Conservation (phyloP, 2,329 filamentous ascomycete genomes). For the Penicillium freii region DNA sequence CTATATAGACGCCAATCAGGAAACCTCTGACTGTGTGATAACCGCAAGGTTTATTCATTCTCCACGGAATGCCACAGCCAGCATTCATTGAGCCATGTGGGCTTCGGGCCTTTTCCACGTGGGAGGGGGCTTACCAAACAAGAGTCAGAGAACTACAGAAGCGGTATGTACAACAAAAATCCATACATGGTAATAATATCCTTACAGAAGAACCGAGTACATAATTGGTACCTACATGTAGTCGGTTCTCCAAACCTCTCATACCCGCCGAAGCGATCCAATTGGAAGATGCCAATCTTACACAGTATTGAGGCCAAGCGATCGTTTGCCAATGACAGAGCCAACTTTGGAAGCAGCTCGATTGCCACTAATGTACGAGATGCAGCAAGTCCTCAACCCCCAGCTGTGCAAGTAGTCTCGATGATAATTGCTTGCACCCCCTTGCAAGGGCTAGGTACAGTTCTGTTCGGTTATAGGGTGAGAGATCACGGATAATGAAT, state of each 20-base stretch:
- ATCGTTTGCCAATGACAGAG: constrained; percentile 3
- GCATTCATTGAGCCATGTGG: constrained; percentile 4
- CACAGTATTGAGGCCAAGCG: not conserved
- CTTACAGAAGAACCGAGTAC: not conserved
- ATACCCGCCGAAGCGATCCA: not conserved
- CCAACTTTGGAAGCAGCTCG: not conserved
- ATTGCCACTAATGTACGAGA: constrained; percentile 7
- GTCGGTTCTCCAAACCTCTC: not conserved
- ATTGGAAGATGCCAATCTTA: not conserved
- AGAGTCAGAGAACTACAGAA: not conserved
- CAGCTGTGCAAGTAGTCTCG: constrained; percentile 11
- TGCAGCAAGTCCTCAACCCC: constrained; percentile 3
- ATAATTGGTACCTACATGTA: not conserved
- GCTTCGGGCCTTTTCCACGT: not conserved
- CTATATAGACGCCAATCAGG: not conserved
- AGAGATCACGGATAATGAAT: not conserved
- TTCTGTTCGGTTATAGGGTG: not conserved
- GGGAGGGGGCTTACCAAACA: not conserved
- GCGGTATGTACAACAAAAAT: not conserved
- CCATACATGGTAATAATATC: not conserved
- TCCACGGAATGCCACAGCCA: not conserved
- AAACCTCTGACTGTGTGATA: not conserved
- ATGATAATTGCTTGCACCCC: constrained; percentile 22
- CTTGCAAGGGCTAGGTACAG: constrained; percentile 9
- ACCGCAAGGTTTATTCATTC: not conserved